Base-by-base conservation (phyloP, 345 rosid species). In the Eucalyptus marginata region DNA sequence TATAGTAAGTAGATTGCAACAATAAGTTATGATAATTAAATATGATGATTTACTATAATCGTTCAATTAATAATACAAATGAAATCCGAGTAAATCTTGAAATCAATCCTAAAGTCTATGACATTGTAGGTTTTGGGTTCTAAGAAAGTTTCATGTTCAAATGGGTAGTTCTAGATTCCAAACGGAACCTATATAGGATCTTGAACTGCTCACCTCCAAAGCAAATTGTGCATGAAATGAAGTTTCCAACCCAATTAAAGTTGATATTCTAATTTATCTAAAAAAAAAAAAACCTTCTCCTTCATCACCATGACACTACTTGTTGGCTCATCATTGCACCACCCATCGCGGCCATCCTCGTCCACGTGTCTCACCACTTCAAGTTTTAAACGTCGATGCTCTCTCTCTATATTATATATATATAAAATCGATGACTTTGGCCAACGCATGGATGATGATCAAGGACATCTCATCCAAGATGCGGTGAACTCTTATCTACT, bases 81-180 rank as follows among this genome's bases (percentile, higher is more conserved):
- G 24, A 9, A 52, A 52, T 1, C 0, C 4, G 10, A 0, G 4
- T 52, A 18, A 0, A 52, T 6, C 1, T 52, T 18, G 2, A 52
- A 52, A 52, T 0, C 0, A 52, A 52, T 18, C 1, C 0, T 52
- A 52, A 52, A 52, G 17, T 18, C 4, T 0, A 52, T 7, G 24
- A 52, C 2, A 18, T 3, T 3, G 1, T 52, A 52, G 5, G 2
- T 52, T 18, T 52, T 0, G 25, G 5, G 10, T 20, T 18, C 0
- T 52, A 51, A 51, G 20, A 7, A 51, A 18, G 58, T 52, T 52
- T 4, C 10, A 5, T 43, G 44, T 43, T 43, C 44, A 43, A 43
- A 43, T 3, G 3, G 44, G 44, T 43, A 7, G 8, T 44, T 44
- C 47, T 44, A 44, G 10, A 44, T 44, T 44, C 2, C 10, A 44